Percentiles rank a stretch among this genome's conserved stretches.
These are phyloP conservation scores for Syzygium aqueum DNA, from an alignment of 345 rosid species.

Conservation along the genomic window DNA sequence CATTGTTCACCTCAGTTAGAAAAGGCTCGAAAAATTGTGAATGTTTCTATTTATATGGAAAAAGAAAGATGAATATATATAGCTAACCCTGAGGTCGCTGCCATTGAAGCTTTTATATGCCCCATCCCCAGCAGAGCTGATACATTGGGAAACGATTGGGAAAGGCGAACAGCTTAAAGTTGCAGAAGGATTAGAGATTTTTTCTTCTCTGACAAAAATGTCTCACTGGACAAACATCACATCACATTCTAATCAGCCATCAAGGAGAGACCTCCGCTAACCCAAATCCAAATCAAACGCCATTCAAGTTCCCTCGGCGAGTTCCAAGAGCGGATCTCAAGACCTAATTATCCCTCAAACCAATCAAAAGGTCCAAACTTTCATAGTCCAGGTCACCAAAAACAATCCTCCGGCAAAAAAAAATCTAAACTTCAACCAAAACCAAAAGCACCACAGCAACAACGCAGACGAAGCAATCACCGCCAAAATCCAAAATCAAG, in stretches of 20 bases:
- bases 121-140: neutral
- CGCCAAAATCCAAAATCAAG: neutral
- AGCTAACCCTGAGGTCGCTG: neutral
- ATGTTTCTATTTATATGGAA: neutral
- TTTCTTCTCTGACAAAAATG: neutral
- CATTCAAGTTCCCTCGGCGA: neutral
- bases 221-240: neutral
- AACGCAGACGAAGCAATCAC: neutral
- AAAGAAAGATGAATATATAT: neutral
- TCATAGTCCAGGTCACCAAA: neutral
- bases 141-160: neutral
- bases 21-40: neutral
- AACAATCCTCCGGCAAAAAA: neutral
- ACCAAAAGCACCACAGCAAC: neutral
- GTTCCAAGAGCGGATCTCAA: neutral
- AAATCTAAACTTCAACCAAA: neutral
- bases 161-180: neutral
- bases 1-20: neutral
- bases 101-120: neutral
- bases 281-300: neutral
- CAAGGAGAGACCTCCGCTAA: neutral
- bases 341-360: neutral
- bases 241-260: neutral
- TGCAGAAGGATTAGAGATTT: neutral
- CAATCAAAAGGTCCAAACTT: neutral